A percentile compares a stretch with the other conserved stretches of the same genome.
Evolutionary conservation across 176 grass and related monocot genomes (phyloP).

Genomic region (Aegilops tauschii): DNA sequence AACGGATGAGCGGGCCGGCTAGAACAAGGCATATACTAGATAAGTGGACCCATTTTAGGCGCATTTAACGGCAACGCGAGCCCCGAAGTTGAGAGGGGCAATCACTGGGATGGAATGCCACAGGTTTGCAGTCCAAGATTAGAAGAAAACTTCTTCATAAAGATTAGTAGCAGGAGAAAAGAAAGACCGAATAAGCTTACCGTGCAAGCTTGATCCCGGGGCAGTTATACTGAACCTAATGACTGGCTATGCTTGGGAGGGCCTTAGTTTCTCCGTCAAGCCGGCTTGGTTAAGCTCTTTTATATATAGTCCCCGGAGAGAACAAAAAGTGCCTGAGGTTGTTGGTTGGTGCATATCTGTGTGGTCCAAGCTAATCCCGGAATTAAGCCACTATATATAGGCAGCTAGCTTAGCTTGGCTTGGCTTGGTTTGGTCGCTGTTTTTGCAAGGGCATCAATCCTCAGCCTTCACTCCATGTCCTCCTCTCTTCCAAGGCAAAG

Average conservation of each 20-base stretch:
- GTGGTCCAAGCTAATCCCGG: neutral
- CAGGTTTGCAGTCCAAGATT: neutral
- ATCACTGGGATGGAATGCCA: neutral
- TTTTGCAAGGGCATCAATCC: neutral
- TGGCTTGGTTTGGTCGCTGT: neutral
- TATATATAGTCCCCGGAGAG: neutral
- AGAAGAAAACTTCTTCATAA: neutral
- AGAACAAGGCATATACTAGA: neutral
- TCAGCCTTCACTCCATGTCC: neutral
- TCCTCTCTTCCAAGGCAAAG: neutral
- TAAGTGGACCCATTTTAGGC: conserved; percentile 6
- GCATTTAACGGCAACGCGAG: conserved; percentile 4
- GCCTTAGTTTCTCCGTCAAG: neutral
- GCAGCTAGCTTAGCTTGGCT: neutral
- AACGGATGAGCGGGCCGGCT: neutral
- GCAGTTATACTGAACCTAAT: conserved; percentile 9
- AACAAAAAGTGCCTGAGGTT: neutral
- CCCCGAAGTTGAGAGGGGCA: conserved; percentile 23
- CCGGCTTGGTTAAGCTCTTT: neutral
- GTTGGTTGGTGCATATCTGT: neutral
- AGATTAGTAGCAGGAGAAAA: neutral
- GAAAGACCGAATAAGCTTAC: neutral
- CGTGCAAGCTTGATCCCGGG: neutral
- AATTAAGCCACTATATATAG: neutral
- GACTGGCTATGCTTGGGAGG: neutral